A percentile compares a stretch with the other conserved stretches of the same genome.
Evolutionary conservation across 176 grass and related monocot species (phyloP).

Genomic region (Zea mays): DNA sequence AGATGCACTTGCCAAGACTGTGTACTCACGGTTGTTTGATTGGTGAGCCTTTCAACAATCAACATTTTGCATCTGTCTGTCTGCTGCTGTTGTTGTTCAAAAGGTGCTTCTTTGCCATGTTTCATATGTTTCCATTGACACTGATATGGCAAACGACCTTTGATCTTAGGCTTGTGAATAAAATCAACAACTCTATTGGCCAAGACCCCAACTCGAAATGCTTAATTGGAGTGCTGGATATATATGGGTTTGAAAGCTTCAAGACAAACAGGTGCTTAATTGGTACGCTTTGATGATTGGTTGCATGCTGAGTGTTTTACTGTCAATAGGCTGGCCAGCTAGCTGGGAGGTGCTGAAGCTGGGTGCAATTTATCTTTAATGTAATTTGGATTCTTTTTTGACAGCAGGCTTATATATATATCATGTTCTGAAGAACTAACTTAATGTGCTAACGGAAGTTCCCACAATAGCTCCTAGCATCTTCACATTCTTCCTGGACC

Average conservation of each 20-base stretch:
- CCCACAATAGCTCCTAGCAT: background rate
- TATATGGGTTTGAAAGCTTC: conserved; percentile 99
- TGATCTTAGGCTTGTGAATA: conserved; percentile 85
- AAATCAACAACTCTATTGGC: conserved; percentile 95
- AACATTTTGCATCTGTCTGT: background rate
- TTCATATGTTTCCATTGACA: conserved; percentile 33
- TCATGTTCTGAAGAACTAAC: conserved; percentile 28
- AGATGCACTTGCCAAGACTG: conserved; percentile 92
- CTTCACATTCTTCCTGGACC: background rate
- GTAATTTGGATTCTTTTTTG: conserved; percentile 15
- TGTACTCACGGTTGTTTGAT: conserved; percentile 92
- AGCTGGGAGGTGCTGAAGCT: conserved; percentile 3
- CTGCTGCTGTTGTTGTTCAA: conserved; percentile 24
- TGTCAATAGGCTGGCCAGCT: conserved; percentile 10
- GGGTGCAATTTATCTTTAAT: conserved; percentile 2
- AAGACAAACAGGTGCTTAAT: conserved; percentile 99
- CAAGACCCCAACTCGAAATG: conserved; percentile 93
- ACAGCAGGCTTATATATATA: conserved; percentile 2
- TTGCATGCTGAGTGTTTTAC: conserved; percentile 29
- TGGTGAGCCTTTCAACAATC: conserved; percentile 55
- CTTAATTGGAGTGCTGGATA: conserved; percentile 97
- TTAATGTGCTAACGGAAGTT: conserved; percentile 11
- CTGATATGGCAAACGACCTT: conserved; percentile 37
- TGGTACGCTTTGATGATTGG: conserved; percentile 59
- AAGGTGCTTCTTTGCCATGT: conserved; percentile 29